phyloP scores from a whole-genome alignment of 1,284 basidiomycete genomes.

The Earliella scabrosa region DNA sequence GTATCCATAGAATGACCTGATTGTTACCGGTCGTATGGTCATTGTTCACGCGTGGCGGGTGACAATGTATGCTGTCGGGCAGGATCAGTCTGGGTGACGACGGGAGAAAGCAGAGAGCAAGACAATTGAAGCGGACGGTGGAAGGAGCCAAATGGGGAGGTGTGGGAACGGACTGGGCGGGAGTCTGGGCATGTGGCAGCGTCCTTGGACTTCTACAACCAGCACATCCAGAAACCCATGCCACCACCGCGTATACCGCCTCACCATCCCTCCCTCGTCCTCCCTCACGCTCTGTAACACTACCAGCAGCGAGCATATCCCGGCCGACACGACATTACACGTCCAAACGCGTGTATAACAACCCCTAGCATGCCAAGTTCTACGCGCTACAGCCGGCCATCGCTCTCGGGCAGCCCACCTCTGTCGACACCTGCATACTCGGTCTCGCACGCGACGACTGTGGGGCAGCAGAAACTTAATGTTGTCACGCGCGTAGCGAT shows the following conservation, averaged over 20 bases:
- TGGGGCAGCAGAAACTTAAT: constrained; percentile 56
- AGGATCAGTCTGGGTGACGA: not conserved
- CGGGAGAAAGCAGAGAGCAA: not conserved
- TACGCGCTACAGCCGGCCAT: constrained; percentile 39
- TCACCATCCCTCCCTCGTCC: not conserved
- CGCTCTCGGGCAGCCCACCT: constrained; percentile 45
- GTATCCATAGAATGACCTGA: constrained; percentile 8
- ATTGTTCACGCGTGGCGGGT: not conserved
- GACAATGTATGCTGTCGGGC: not conserved
- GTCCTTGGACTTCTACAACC: not conserved
- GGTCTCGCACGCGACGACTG: constrained; percentile 30
- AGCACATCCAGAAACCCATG: constrained; percentile 10
- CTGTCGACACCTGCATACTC: constrained; percentile 41
- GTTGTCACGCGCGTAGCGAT: constrained; percentile 74
- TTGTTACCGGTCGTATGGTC: not conserved
- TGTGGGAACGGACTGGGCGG: constrained; percentile 15
- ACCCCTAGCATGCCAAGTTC: constrained; percentile 29
- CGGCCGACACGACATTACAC: constrained; percentile 11
- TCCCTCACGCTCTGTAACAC: not conserved
- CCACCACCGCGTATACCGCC: constrained; percentile 17
- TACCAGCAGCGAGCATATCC: not conserved
- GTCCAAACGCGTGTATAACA: constrained; percentile 14
- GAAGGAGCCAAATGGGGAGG: not conserved
- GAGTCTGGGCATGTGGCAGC: constrained; percentile 11
- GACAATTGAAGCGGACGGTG: constrained; percentile 8